phyloP scores from a whole-genome alignment of 1,139 yeast species.

The Taphrina flavorubra region DNA sequence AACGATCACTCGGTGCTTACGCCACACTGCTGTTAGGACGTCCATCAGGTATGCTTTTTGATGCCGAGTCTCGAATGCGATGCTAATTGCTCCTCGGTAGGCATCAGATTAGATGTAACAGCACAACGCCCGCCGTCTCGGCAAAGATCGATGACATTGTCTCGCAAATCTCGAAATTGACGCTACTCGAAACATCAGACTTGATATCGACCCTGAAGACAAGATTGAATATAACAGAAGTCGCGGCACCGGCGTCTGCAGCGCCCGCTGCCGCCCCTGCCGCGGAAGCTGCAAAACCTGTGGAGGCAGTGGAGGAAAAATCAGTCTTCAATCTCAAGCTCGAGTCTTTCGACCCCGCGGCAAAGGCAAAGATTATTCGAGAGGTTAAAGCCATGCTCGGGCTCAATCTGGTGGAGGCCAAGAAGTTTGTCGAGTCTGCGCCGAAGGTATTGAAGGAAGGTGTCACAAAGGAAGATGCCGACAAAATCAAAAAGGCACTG shows the following conservation, averaged over 20 bases:
- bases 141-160: slow-evolving; percentile 89
- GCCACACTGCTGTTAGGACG: neutral
- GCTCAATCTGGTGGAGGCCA: slow-evolving; percentile 91
- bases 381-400: slow-evolving; percentile 93
- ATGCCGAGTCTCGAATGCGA: neutral
- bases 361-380: slow-evolving; percentile 96
- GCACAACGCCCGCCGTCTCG: slow-evolving; percentile 22
- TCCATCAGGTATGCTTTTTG: neutral
- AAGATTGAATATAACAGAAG: slow-evolving; percentile 89
- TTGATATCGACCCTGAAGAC: slow-evolving; percentile 83
- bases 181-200: slow-evolving; percentile 85
- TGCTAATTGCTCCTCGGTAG: neutral
- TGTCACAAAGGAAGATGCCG: slow-evolving; percentile 87
- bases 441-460: slow-evolving; percentile 90
- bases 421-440: slow-evolving; percentile 96
- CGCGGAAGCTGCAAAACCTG: slow-evolving; percentile 74
- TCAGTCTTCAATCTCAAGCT: slow-evolving; percentile 90
- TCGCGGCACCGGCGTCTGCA: slow-evolving; percentile 78
- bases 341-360: slow-evolving; percentile 90
- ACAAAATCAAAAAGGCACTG: slow-evolving; percentile 86
- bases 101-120: slow-evolving; percentile 22
- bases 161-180: slow-evolving; percentile 85
- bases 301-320: slow-evolving; percentile 82
- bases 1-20: slow-evolving; percentile 11
- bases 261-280: slow-evolving; percentile 71